Percentiles rank a stretch among this genome's conserved stretches.
Conservation (phyloP, 2,329 filamentous ascomycete genomes). For the Geoglossum cookeanum region DNA sequence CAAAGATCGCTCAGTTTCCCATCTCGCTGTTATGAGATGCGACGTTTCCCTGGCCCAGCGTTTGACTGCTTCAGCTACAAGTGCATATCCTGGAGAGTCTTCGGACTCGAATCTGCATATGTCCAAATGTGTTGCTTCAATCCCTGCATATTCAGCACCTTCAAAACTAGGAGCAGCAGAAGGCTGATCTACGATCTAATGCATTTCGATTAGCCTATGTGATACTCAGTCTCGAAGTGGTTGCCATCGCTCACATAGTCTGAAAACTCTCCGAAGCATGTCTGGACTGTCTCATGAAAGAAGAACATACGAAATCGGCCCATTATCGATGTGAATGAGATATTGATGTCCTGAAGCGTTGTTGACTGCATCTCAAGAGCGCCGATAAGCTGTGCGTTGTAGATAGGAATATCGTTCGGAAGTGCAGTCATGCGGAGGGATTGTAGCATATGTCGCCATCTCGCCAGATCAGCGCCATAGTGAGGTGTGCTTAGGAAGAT, state of each 20-base stretch:
- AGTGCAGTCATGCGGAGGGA: no score
- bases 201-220: neutral
- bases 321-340: conserved; percentile 49
- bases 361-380: conserved; percentile 58
- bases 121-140: conserved; percentile 47
- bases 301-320: conserved; percentile 55
- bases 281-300: conserved; percentile 56
- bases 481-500: conserved; percentile 65
- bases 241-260: conserved; percentile 3
- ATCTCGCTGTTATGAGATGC: neutral
- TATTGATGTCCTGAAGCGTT: conserved; percentile 54
- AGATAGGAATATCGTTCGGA: no score
- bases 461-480: conserved; percentile 47
- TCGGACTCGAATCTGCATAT: conserved; percentile 51
- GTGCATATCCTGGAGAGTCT: conserved; percentile 44
- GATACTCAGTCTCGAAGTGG: neutral
- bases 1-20: no score
- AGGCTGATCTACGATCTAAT: conserved; percentile 42
- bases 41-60: conserved; percentile 19
- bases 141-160: conserved; percentile 53
- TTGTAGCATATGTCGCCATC: conserved; percentile 49
- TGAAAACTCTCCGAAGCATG: conserved; percentile 44
- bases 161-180: conserved; percentile 52
- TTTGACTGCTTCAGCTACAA: conserved; percentile 27
- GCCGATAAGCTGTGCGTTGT: conserved; percentile 45